Evolutionary conservation across 225 moss, liverwort and hornwort species (phyloP).

Genomic region (Sphagnum tenellum): DNA sequence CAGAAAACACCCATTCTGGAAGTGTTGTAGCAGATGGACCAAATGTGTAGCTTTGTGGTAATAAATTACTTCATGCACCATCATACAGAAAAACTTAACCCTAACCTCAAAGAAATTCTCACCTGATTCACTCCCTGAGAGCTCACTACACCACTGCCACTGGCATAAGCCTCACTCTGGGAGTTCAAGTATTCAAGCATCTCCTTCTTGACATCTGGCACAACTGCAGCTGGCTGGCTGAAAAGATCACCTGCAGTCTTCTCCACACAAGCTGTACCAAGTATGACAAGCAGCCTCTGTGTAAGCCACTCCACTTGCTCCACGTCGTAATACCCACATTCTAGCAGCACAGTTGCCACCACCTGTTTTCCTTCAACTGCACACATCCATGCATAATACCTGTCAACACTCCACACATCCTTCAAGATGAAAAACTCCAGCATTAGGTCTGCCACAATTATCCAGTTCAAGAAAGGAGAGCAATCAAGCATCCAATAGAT

Average conservation of each 20-base stretch:
- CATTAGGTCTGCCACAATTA: too few relatives aligned
- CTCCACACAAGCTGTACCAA: conserved; percentile 80
- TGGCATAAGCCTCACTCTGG: conserved; percentile 71
- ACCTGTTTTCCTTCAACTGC: conserved; percentile 30
- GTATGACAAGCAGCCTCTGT: conserved; percentile 62
- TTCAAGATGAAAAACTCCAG: too few relatives aligned
- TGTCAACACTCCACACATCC: too few relatives aligned
- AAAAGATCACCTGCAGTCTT: conserved; percentile 81
- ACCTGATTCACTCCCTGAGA: conserved; percentile 16
- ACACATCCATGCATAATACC: neutral
- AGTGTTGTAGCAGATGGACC: too few relatives aligned
- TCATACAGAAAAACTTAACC: neutral
- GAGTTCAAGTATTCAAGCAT: conserved; percentile 76
- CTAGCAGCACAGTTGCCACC: conserved; percentile 36
- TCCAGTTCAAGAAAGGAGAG: too few relatives aligned
- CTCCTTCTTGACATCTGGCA: conserved; percentile 76
- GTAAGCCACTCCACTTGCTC: conserved; percentile 69
- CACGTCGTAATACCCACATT: conserved; percentile 77
- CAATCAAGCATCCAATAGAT: too few relatives aligned
- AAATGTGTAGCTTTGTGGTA: too few relatives aligned
- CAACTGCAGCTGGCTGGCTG: conserved; percentile 49
- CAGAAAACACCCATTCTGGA: too few relatives aligned
- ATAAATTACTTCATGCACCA: neutral
- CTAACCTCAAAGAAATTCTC: conserved; percentile 4
- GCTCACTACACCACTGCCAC: conserved; percentile 38